Conservation (phyloP, 257 asterid species). For the Rhazya stricta region DNA sequence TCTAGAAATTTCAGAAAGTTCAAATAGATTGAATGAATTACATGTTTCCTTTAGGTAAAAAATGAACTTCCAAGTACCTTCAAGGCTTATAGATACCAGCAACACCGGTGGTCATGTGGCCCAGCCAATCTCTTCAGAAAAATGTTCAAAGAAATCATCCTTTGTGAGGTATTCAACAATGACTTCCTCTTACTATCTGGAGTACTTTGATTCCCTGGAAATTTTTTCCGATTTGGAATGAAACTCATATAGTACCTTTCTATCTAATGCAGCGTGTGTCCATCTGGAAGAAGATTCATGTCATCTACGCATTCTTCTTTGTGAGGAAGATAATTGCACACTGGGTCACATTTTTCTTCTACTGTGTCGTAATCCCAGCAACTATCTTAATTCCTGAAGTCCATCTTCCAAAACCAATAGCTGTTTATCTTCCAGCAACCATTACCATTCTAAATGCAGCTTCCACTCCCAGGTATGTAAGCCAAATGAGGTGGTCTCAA, state of each 20-base stretch:
- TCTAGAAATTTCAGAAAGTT: constrained; percentile 14
- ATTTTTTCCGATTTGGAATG: not conserved
- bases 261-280: constrained; percentile 64
- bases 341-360: constrained; percentile 87
- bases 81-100: constrained; percentile 83
- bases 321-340: constrained; percentile 94
- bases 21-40: constrained; percentile 18
- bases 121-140: constrained; percentile 85
- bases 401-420: constrained; percentile 63
- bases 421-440: constrained; percentile 82
- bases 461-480: constrained; percentile 62
- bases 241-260: constrained; percentile 15
- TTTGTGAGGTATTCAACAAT: constrained; percentile 45
- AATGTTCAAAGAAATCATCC: constrained; percentile 62
- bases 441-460: constrained; percentile 76
- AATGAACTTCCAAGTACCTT: constrained; percentile 86
- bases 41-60: constrained; percentile 53
- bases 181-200: not conserved
- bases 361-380: constrained; percentile 79
- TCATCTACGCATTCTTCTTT: constrained; percentile 70
- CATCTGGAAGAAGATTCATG: constrained; percentile 65
- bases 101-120: constrained; percentile 91
- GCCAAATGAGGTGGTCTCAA: constrained; percentile 3
- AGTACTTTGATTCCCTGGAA: not conserved
- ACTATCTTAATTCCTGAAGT: constrained; percentile 81